Evolutionary conservation across 768 basidiomycete genomes (phyloP), one percentile per base, ranked within the genome.

Genomic region (Russula brevipes): DNA sequence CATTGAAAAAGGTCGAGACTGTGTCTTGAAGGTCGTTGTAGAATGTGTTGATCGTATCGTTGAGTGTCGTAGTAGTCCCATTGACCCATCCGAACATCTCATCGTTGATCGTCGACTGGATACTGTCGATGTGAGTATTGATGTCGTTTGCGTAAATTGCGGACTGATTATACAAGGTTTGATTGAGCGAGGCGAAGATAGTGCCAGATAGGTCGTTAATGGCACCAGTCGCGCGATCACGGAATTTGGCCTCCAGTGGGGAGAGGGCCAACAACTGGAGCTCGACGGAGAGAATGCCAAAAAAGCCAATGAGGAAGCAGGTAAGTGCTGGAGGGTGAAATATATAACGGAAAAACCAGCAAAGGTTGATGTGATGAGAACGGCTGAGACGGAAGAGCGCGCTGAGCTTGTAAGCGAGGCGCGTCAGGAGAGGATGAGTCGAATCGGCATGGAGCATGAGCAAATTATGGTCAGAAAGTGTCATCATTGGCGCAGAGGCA

Each of bases 11-110:
- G 1, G 80, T 79, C 59, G 79, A 76, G n/a, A 98, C 91, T 6
- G 83, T 80, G 49, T 81, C 78, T 74, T 96, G 90, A 38, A 99
- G 76, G 54, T 93, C 94, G 60, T 78, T 78, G 76, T 98, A 98
- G 74, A 99, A 96, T 51, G 79, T 80, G 72, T 83, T 87, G 70
- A 99, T 77, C 3, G 96, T 97, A 68, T 79, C 77, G 73, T 99
- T 99, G 57, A 99, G 81, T 6, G 87, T 85, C 4, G 84, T 85
- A 1, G 94, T 96, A 8, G 96, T 96, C 17, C 79, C 82, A 69
- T 98, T 94, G 54, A 98, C 87, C 95, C 95, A 98, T 10, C 94
- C 94, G 66, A 98, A 96, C 51, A 98, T 75, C 31, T 89, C 89
- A 45, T 91, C 77, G 72, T 98, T 92, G 74, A 98, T 83, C 6